These are phyloP conservation scores for Yamadazyma phyllophila DNA, from an alignment of 805 yeast species.

Conservation along the genomic window DNA sequence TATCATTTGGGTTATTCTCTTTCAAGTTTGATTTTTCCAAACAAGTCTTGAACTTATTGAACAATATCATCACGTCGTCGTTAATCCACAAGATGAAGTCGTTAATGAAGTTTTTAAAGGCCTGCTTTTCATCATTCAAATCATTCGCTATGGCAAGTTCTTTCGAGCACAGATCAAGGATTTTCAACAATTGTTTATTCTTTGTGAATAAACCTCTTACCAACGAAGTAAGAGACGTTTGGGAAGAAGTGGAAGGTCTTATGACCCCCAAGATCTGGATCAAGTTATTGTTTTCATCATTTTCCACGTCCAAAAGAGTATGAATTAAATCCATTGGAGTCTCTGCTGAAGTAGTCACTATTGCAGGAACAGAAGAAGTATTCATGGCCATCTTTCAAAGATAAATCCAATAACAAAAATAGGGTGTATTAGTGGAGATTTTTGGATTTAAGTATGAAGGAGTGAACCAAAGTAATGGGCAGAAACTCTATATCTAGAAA, in stretches of 20 bases:
- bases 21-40: conserved; percentile 10
- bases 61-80: conserved; percentile 29
- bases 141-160: conserved; percentile 9
- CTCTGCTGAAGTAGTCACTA: conserved; percentile 4
- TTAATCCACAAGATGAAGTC: conserved; percentile 41
- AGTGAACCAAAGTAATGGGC: neutral
- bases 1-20: conserved; percentile 14
- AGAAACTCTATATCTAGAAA: neutral
- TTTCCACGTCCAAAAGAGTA: conserved; percentile 24
- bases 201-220: conserved; percentile 41
- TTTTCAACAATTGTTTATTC: conserved; percentile 20
- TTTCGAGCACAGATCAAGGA: conserved; percentile 4
- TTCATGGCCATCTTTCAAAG: neutral
- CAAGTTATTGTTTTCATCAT: conserved; percentile 31
- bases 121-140: conserved; percentile 21
- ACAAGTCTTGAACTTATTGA: conserved; percentile 27
- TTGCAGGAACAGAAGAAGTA: conserved; percentile 3
- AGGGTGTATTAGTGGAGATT: neutral
- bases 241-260: conserved; percentile 28
- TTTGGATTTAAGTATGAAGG: neutral
- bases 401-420: neutral
- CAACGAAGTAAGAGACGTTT: conserved; percentile 27
- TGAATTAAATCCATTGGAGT: conserved; percentile 13
- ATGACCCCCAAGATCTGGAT: conserved; percentile 33
- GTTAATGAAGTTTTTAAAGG: conserved; percentile 36